Evolutionary conservation across 257 asterid genomes (phyloP).

Genomic region (Solanum arcanum): DNA sequence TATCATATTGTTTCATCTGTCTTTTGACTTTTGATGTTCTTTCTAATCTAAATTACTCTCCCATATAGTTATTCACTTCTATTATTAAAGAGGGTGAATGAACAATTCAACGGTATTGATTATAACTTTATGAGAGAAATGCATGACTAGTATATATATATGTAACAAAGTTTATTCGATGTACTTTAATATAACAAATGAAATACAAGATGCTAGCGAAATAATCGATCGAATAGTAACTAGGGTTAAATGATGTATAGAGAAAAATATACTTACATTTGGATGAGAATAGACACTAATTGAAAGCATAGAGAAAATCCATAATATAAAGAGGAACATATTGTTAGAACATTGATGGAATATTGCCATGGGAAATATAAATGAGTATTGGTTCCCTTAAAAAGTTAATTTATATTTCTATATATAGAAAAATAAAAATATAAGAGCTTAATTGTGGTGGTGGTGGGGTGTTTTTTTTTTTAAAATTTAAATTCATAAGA

Average conservation of each 20-base stretch:
- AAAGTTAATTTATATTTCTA: background rate
- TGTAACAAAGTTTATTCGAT: no score
- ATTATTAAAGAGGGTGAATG: no score
- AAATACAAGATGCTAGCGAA: background rate
- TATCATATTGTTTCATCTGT: no score
- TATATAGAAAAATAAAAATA: background rate
- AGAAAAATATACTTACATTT: background rate
- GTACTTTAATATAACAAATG: no score
- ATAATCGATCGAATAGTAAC: background rate
- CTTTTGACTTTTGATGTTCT: no score
- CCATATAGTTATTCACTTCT: no score
- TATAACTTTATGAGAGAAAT: no score
- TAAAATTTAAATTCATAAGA: no score
- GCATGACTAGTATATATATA: no score
- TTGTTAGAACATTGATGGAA: background rate
- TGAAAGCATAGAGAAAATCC: background rate
- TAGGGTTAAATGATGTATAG: rapidly evolving
- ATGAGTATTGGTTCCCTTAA: background rate
- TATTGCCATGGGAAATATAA: background rate
- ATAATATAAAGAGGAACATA: background rate
- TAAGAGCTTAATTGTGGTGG: background rate
- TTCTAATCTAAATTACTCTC: no score
- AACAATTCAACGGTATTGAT: no score
- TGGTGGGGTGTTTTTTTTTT: no score
- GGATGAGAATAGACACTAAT: background rate